Evolutionary conservation across 345 rosid genomes (phyloP).

Genomic region (Citrus mangshanensis): DNA sequence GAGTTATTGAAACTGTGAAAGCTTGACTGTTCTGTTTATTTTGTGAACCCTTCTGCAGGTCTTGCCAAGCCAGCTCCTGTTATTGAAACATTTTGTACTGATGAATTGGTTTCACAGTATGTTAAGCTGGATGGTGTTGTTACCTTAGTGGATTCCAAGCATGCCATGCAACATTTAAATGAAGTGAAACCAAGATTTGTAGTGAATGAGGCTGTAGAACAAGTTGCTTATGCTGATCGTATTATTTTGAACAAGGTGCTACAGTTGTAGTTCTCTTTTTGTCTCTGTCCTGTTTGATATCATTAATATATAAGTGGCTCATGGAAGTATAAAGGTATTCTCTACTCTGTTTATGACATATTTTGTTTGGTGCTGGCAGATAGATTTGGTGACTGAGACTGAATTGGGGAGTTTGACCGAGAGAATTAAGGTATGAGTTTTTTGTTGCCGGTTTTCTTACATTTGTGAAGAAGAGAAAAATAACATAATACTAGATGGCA

Average conservation of each 20-base stretch:
- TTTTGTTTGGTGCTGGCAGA: slow-evolving; percentile 36
- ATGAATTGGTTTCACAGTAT: slow-evolving; percentile 55
- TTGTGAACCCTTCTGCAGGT: slow-evolving; percentile 37
- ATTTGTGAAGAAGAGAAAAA: not conserved
- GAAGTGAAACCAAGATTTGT: slow-evolving; percentile 75
- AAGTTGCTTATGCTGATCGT: slow-evolving; percentile 80
- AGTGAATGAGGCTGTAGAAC: slow-evolving; percentile 77
- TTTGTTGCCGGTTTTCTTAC: not conserved
- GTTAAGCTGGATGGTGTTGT: slow-evolving; percentile 77
- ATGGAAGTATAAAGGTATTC: not conserved
- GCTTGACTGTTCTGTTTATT: not conserved
- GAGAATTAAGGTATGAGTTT: slow-evolving; percentile 53
- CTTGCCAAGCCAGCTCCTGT: slow-evolving; percentile 81
- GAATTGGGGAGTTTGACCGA: slow-evolving; percentile 46
- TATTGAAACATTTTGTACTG: slow-evolving; percentile 65
- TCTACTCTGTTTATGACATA: not conserved
- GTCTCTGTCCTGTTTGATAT: not conserved
- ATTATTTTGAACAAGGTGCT: slow-evolving; percentile 67
- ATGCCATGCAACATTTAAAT: slow-evolving; percentile 64
- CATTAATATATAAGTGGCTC: not conserved
- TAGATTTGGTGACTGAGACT: slow-evolving; percentile 58
- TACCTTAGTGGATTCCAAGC: slow-evolving; percentile 73
- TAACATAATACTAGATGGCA: not conserved
- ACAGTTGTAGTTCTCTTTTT: not conserved
- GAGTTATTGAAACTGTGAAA: not conserved